Base-by-base conservation (phyloP, 148 eudicot genomes). In the Rheum nobile region DNA sequence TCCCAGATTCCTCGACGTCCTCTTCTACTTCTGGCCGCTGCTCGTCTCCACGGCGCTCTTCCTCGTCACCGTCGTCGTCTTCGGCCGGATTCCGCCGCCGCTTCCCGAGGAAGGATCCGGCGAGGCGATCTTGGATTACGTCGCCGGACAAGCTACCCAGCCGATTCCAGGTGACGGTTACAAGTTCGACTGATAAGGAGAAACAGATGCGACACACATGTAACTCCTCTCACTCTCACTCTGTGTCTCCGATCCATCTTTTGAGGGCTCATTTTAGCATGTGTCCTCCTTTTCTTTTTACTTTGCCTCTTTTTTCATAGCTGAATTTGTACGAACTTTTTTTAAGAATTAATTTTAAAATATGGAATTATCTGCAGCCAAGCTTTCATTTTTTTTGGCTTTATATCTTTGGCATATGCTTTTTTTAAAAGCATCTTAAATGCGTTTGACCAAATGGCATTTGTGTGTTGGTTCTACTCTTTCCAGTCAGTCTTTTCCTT, bases 41-140 rank as follows among this genome's bases (percentile, higher is more conserved):
- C 76, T 92, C 22, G 81, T 84, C 26, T 92, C 97, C n/a, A 92
- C 95, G 48, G 91, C 92, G 59, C 77, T 92, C 9, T 92, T 92
- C 63, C 86, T 92, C 9, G 81, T 78, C 55, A 87, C 86, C 72
- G 86, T 85, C 69, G 79, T 88, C 37, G 81, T 89, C 17, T 85
- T 92, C 59, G 84, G 80, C 67, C 82, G 84, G 52, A 81, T 83
- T 12, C 75, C 90, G 9, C 92, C 97, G 26, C 90, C 82, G 55
- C 67, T 65, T 2, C 31, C 46, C 14, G 48, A 83, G 35, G 85
- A 82, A 17, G 80, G 37, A 74, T 73, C 85, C 77, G 92, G 84
- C 24, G 95, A 88, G 71, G 95, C 87, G 9, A 72, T 92, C 73
- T 42, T 92, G 81, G 89, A 86, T 74, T 88, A 71, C 70, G 97